phyloP scores from a whole-genome alignment of 2,329 filamentous ascomycete species.

The Hymenoscyphus occultus region DNA sequence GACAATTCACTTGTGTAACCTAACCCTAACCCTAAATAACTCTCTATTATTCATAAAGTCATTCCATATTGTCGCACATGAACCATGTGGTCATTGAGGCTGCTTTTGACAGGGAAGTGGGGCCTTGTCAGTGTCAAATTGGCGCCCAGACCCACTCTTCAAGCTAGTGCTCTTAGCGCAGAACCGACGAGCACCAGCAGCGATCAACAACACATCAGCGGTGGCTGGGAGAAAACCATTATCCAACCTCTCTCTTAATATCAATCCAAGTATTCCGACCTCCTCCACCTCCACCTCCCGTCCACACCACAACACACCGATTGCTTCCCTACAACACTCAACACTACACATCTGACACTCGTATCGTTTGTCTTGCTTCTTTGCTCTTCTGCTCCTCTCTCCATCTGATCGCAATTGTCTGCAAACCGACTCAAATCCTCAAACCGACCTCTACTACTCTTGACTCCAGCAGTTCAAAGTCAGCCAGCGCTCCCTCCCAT shows the following conservation, averaged over 20 bases:
- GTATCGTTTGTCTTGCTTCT: constrained; percentile 4
- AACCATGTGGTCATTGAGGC: not conserved
- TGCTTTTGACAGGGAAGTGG: not conserved
- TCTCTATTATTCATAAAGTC: not conserved
- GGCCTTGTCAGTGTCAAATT: not conserved
- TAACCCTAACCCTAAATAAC: not conserved
- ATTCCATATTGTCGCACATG: not conserved
- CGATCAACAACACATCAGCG: constrained; percentile 2
- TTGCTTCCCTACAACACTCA: constrained; percentile 1
- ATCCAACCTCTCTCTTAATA: constrained; percentile 4
- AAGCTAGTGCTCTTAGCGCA: not conserved
- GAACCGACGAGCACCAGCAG: too few species aligned
- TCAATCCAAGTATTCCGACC: not conserved
- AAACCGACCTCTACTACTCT: not conserved
- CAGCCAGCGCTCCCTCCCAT: too few species aligned
- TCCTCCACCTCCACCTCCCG: not conserved
- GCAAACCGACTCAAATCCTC: not conserved
- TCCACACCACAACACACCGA: not conserved
- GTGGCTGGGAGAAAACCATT: constrained; percentile 6
- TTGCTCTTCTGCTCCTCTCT: not conserved
- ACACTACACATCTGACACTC: not conserved
- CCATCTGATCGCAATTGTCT: constrained; percentile 1
- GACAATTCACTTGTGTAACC: too few species aligned
- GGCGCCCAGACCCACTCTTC: not conserved
- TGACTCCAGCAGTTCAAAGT: not conserved